These are phyloP conservation scores for Solanum chiquidenum DNA, from an alignment of 257 asterid genomes.

Conservation along the genomic window DNA sequence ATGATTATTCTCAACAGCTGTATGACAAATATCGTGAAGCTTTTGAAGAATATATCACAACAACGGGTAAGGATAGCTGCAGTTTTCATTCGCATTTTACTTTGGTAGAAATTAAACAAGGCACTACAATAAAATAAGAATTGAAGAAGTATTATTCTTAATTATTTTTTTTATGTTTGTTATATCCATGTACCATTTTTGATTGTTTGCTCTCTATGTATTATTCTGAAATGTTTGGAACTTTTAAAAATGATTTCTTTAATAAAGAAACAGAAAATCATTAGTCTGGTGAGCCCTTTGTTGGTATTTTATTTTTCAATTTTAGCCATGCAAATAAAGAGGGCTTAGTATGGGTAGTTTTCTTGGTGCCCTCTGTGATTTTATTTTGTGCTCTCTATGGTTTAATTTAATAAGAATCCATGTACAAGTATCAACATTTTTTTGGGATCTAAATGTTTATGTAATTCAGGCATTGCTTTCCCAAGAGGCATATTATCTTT, in stretches of 20 bases:
- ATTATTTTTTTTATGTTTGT: not conserved
- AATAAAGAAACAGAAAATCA: not conserved
- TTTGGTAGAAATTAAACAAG: not conserved
- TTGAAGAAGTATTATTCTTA: not conserved
- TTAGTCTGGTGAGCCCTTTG: not conserved
- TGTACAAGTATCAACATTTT: not conserved
- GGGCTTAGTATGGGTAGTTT: not conserved
- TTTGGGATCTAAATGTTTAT: not conserved
- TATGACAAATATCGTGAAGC: conserved; percentile 82
- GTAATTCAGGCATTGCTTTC: not conserved
- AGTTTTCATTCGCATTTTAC: not conserved
- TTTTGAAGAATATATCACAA: conserved; percentile 61
- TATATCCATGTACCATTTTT: not conserved
- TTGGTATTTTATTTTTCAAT: not conserved
- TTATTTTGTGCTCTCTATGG: not conserved
- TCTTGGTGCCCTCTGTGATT: not conserved
- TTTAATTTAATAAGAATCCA: not conserved
- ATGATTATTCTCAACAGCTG: conserved; percentile 91
- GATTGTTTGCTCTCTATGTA: not conserved
- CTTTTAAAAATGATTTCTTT: not conserved
- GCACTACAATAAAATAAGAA: not conserved
- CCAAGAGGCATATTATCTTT: not conserved
- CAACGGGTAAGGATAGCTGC: conserved; percentile 51
- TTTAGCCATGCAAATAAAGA: not conserved
- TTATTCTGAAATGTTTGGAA: not conserved